Percentiles rank a stretch among this genome's conserved stretches.
phyloP scores from a whole-genome alignment of 805 yeast species.

The Soucietia sequanensis region DNA sequence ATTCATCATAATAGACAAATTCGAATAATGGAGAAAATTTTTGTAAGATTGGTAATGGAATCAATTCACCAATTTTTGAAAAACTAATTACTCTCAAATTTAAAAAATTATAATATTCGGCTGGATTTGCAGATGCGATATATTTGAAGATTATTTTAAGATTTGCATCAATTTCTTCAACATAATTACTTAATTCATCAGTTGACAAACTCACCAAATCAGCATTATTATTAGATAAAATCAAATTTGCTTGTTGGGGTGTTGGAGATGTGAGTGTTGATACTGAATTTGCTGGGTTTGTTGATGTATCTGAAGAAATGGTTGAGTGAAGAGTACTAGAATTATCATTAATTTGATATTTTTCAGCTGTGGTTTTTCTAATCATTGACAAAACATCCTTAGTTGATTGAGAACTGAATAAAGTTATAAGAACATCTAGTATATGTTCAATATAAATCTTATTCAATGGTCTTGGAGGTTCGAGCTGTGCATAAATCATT shows the following conservation, averaged over 20 bases:
- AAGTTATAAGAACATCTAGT: not conserved
- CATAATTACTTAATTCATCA: constrained; percentile 3
- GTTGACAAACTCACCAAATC: constrained; percentile 1
- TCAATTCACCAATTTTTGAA: constrained; percentile 20
- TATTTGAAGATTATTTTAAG: constrained; percentile 30
- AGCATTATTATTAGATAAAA: not conserved
- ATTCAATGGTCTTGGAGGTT: not conserved
- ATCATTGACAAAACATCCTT: constrained; percentile 1
- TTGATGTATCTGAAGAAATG: not conserved
- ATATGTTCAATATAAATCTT: not conserved
- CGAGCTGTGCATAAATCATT: not conserved
- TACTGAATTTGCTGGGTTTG: not conserved
- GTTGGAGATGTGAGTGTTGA: not conserved
- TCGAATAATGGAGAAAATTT: constrained; percentile 34
- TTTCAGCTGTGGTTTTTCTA: not conserved
- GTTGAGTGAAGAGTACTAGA: not conserved
- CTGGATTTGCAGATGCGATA: constrained; percentile 37
- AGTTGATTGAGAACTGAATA: not conserved
- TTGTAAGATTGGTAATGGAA: constrained; percentile 26
- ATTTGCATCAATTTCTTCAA: constrained; percentile 32
- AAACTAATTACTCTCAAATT: constrained; percentile 23
- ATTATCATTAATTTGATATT: not conserved
- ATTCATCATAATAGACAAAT: constrained; percentile 27
- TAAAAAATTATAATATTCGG: constrained; percentile 26
- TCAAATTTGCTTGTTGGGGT: constrained; percentile 7